Evolutionary conservation across 805 yeast species (phyloP), one percentile per base, ranked within the genome.

Genomic region (Hanseniaspora mollemarum): DNA sequence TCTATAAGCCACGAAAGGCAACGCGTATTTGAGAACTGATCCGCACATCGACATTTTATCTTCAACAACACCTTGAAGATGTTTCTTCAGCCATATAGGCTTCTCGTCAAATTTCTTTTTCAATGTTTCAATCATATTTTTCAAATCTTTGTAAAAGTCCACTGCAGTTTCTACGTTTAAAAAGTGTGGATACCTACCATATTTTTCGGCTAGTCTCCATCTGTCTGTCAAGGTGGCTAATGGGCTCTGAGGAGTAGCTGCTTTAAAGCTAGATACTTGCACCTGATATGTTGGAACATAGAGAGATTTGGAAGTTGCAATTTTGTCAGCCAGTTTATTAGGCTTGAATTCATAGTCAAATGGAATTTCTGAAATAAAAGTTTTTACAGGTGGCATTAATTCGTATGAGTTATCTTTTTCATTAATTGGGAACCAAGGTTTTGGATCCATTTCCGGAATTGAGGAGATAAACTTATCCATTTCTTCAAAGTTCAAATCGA

Each of bases 41-140:
- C 50, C 51, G 31, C 54, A 51, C 2, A 46, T 25, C 2, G 48
- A 44, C 64, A 67, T 56, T 63, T 67, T 51, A 58, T 70, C 54
- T 21, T 62, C 60, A 2, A 80, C 68, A 46, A 79, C 68, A 6
- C 72, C 69, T 51, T 68, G 71, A 21, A 88, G 62, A 56, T 84
- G 94, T 55, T 83, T 75, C 51, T 96, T 73, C 1, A 88, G 74
- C 94, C 95, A 88, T 16, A 87, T 74, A 0, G 96, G 95, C 59
- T 90, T 78, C 54, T 71, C 61, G 1, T 71, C 78, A 60, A 90
- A 88, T 28, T 85, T 60, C 12, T 58, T 57, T 10, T 67, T 59
- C 2, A 72, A 41, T 0, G 66, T 54, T 0, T 51, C 57, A 12
- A 66, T 43, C 57, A 67, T 64, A 50, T 61, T 57, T 22, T 58